Conservation (phyloP, 768 basidiomycete species). For the Megacollybia marginata region DNA sequence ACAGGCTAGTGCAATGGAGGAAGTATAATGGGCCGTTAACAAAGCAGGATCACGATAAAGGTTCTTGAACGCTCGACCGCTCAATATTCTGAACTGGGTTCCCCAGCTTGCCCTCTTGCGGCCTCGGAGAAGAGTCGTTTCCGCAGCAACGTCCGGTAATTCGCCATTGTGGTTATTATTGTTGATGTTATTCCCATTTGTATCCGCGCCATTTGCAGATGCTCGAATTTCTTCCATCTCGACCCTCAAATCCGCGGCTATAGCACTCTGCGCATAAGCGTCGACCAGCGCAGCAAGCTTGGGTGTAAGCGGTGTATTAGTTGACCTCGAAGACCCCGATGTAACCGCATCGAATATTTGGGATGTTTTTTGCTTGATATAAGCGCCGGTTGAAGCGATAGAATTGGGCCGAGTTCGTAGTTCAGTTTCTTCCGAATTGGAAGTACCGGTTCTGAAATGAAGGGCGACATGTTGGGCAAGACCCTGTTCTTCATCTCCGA, state of each 20-base stretch:
- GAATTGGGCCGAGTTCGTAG: conserved; percentile 36
- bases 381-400: conserved; percentile 37
- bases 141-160: conserved; percentile 60
- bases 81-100: conserved; percentile 91
- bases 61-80: conserved; percentile 97
- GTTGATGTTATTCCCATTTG: conserved; percentile 19
- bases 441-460: background rate
- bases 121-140: conserved; percentile 62
- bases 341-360: conserved; percentile 57
- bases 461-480: conserved; percentile 1
- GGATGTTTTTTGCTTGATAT: conserved; percentile 66
- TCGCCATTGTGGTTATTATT: conserved; percentile 24
- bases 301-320: conserved; percentile 35
- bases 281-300: conserved; percentile 68
- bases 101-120: conserved; percentile 77
- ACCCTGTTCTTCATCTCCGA: conserved; percentile 68
- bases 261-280: conserved; percentile 59
- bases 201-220: conserved; percentile 21
- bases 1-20: conserved; percentile 80
- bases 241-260: conserved; percentile 51
- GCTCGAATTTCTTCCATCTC: conserved; percentile 49
- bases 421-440: conserved; percentile 1
- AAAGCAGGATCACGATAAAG: conserved; percentile 92
- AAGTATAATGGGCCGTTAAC: conserved; percentile 83
- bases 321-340: conserved; percentile 13